Base-by-base conservation (phyloP, 805 yeast genomes). In the Lachancea sp. region DNA sequence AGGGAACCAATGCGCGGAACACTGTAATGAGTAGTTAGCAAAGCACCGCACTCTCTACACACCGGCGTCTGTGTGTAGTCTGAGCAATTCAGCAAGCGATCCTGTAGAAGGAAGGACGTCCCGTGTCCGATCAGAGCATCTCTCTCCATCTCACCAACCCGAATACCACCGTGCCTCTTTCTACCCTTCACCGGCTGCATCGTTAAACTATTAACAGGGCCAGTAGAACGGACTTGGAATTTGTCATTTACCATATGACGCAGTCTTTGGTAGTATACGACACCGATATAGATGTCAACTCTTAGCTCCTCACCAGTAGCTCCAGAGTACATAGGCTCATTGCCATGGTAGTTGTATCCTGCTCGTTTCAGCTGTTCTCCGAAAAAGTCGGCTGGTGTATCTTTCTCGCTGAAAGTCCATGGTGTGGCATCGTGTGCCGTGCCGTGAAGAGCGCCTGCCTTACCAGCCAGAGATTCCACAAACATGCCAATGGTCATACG, bases 401-500 rank as follows among this genome's bases (percentile, higher is more conserved):
- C 95, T 45, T 73, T 67, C 67, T 92, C 98, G 55, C 77, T 76
- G 64, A 90, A 92, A 50, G 75, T 80, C 95, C 96, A 92, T 34
- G 98, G 98, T 0, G 98, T 90, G 31, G 95, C 78, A 59, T 92
- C 97, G 57, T 90, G 97, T 1, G 97, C 94, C 60, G 89, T 81
- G 57, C 98, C 98, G 53, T 92, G 98, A 55, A 92, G 69, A 5
- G 96, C 96, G 63, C 98, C 98, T 4, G 97, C 92, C 65, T 92
- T 92, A 59, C 98, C 98, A n/a, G 98, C 97, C 42, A 92, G 67
- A 40, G 95, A 83, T 67, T 92, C 98, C 36, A 92, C 97, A 67
- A 92, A 92, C 97, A 92, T 92, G 71, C 98, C 98, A 65, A 92
- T 90, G 9, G 98, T 92, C 98, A 92, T 92, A 72, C 98, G 92